A percentile compares a stretch with the other conserved stretches of the same genome.
These are phyloP conservation scores for Cercospora brassicicola DNA, from an alignment of 2,329 filamentous ascomycete species.

Conservation along the genomic window DNA sequence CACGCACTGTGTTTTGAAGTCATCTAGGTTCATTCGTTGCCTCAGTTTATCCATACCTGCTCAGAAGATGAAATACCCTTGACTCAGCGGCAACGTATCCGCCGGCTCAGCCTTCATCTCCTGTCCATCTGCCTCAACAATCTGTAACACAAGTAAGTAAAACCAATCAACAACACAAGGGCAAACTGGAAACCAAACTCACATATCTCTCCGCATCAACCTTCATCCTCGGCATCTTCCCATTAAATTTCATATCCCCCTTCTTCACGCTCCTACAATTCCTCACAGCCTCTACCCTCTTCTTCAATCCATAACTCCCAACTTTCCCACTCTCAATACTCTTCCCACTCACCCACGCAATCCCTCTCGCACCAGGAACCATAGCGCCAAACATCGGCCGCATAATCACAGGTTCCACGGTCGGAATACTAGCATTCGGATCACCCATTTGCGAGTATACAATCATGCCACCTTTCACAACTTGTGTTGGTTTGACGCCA, in stretches of 20 bases:
- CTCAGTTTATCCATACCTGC: neutral
- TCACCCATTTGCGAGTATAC: constrained; percentile 74
- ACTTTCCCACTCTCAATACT: constrained; percentile 68
- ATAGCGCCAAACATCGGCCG: constrained; percentile 82
- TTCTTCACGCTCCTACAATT: constrained; percentile 75
- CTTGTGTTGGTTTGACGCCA: constrained; percentile 76
- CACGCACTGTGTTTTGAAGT: too few relatives aligned
- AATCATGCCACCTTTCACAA: constrained; percentile 88
- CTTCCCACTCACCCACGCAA: constrained; percentile 79
- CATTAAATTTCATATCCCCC: constrained; percentile 87
- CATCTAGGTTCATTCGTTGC: too few relatives aligned
- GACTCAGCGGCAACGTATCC: constrained; percentile 69
- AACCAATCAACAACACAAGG: too few relatives aligned
- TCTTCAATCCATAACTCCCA: constrained; percentile 71
- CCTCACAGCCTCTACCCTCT: constrained; percentile 76
- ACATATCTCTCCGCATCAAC: constrained; percentile 89
- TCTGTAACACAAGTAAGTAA: constrained; percentile 39
- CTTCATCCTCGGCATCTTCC: constrained; percentile 77
- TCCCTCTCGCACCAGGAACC: constrained; percentile 56
- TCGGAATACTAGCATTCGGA: constrained; percentile 69
- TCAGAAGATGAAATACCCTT: constrained; percentile 68
- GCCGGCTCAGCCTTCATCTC: constrained; percentile 73
- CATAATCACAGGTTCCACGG: constrained; percentile 78
- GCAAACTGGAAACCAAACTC: constrained; percentile 34
- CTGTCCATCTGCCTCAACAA: constrained; percentile 78